Evolutionary conservation across 208 protist genomes (phyloP).

Genomic region (Acanthamoeba lenticulata): DNA sequence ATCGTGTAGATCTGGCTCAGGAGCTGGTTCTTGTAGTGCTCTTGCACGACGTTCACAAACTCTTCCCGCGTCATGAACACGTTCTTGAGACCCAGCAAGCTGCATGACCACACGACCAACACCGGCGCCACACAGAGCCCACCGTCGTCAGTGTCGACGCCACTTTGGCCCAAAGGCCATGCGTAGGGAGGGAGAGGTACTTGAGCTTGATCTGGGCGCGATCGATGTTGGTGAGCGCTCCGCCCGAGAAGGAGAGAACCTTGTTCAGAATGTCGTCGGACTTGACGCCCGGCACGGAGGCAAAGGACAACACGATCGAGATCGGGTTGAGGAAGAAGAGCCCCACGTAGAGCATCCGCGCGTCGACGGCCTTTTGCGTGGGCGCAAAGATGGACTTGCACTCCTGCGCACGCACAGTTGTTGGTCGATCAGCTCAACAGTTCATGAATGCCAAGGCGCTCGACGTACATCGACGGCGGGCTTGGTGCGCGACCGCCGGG

Average conservation of each 20-base stretch:
- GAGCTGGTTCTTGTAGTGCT: slow-evolving; percentile 56
- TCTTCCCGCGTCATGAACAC: slow-evolving; percentile 62
- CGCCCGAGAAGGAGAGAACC: slow-evolving; percentile 53
- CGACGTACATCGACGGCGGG: neutral
- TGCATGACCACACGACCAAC: neutral
- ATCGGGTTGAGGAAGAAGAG: slow-evolving; percentile 63
- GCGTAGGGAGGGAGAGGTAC: neutral
- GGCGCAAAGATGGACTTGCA: slow-evolving; percentile 9
- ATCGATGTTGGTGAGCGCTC: slow-evolving; percentile 63
- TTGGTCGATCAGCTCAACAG: neutral
- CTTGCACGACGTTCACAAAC: neutral
- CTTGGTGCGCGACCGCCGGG: neutral
- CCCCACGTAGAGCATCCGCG: neutral
- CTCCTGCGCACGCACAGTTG: neutral
- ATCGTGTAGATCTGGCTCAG: slow-evolving; percentile 48
- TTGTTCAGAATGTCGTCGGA: slow-evolving; percentile 64
- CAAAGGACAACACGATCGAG: slow-evolving; percentile 48
- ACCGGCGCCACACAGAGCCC: neutral
- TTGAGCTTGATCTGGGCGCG: slow-evolving; percentile 30
- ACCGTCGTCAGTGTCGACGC: neutral
- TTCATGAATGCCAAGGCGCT: neutral
- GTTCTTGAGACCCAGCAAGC: slow-evolving; percentile 27
- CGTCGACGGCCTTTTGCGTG: neutral
- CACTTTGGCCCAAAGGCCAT: neutral
- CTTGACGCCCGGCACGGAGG: slow-evolving; percentile 32